Conservation (phyloP, 106 monocot genomes). For the Dendrobium officinale region DNA sequence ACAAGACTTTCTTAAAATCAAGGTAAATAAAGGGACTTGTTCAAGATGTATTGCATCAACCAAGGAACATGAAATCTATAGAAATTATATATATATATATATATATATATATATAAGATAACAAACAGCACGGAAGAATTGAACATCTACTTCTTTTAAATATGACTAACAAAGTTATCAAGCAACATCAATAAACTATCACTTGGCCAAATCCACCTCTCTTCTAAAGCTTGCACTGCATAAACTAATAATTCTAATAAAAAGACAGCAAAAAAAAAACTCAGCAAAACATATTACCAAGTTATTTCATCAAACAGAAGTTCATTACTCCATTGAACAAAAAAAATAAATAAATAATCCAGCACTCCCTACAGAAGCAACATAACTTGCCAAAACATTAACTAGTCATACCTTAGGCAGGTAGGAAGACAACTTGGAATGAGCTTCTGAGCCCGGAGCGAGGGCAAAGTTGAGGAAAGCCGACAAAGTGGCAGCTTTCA, state of each 20-base stretch:
- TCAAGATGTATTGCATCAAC: too few species aligned
- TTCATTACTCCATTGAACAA: background rate
- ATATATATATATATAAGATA: too few species aligned
- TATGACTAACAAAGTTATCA: background rate
- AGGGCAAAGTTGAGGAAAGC: constrained; percentile 52
- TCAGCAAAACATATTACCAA: background rate
- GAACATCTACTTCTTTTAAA: background rate
- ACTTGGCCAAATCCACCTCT: background rate
- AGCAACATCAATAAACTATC: background rate
- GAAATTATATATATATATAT: too few species aligned
- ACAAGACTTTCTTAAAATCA: too few species aligned
- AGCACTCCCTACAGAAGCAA: background rate
- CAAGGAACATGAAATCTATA: too few species aligned
- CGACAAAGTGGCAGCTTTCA: constrained; percentile 30
- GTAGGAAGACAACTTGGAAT: constrained; percentile 46
- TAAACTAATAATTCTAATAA: background rate
- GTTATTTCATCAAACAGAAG: background rate
- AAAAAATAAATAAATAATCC: background rate
- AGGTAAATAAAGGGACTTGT: too few species aligned
- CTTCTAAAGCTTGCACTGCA: background rate
- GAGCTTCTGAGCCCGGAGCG: constrained; percentile 55
- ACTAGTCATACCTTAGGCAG: constrained; percentile 54
- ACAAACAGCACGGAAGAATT: background rate
- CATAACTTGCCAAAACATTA: background rate
- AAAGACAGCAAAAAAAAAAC: background rate